Conservation (phyloP, 2,329 filamentous ascomycete genomes). For the Scedosporium dehoogii region DNA sequence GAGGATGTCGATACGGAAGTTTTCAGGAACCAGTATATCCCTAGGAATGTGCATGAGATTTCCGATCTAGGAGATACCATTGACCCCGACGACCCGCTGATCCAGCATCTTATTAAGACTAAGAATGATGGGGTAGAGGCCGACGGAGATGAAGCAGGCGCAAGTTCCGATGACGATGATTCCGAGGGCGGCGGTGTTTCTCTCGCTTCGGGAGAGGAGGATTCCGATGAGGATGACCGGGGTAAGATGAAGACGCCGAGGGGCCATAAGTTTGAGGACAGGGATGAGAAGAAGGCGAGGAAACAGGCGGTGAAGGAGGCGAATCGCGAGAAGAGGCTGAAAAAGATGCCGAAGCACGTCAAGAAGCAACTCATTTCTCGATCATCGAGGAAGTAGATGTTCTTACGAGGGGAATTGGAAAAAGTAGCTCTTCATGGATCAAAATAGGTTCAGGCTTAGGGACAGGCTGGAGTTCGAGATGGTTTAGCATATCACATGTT, state of each 20-base stretch:
- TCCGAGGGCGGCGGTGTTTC: constrained; percentile 28
- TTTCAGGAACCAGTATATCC: constrained; percentile 93
- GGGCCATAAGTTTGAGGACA: constrained; percentile 82
- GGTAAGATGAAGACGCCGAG: constrained; percentile 62
- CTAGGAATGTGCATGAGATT: constrained; percentile 89
- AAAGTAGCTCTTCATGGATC: background rate
- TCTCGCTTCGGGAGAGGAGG: constrained; percentile 34
- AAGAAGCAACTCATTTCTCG: constrained; percentile 78
- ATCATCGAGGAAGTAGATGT: constrained; percentile 48
- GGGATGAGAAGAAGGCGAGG: constrained; percentile 70
- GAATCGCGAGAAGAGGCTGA: constrained; percentile 84
- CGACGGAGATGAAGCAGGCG: constrained; percentile 25
- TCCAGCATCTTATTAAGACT: constrained; percentile 49
- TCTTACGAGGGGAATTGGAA: background rate
- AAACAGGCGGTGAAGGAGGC: constrained; percentile 85
- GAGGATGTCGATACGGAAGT: constrained; percentile 79
- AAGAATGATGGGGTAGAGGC: constrained; percentile 61
- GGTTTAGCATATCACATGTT: background rate
- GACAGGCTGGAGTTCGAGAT: background rate
- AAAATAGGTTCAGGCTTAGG: background rate
- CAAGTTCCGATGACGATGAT: constrained; percentile 28
- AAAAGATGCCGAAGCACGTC: constrained; percentile 91
- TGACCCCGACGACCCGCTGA: constrained; percentile 61
- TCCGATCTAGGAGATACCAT: constrained; percentile 58
- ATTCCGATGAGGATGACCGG: constrained; percentile 40